Conservation (phyloP, 129 eudicot genomes). For the Silybum marianum region DNA sequence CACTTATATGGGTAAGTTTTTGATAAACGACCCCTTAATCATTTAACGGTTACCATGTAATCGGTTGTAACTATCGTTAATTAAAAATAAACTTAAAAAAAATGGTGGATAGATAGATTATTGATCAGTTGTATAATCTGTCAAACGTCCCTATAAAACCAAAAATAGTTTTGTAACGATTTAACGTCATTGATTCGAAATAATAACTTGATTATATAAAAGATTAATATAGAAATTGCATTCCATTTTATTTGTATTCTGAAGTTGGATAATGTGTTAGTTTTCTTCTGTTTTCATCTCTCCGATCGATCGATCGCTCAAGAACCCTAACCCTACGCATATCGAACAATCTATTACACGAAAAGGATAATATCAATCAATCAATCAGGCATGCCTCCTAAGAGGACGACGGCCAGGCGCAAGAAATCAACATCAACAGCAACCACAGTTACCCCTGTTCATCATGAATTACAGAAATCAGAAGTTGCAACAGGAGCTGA, state of each 20-base stretch:
- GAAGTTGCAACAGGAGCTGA: constrained; percentile 10
- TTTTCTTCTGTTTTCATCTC: background rate
- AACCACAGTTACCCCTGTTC: background rate
- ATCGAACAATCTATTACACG: background rate
- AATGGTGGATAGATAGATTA: no score
- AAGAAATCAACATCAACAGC: constrained; percentile 20
- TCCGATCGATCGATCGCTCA: constrained; percentile 4
- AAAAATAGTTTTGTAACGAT: no score
- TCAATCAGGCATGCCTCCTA: constrained; percentile 28
- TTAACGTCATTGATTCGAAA: no score
- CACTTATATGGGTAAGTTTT: no score
- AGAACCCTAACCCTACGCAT: constrained; percentile 23
- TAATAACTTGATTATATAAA: no score
- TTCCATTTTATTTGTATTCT: background rate
- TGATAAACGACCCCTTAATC: no score
- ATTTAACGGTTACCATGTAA: no score
- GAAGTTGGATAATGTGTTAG: background rate
- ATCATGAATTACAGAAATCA: constrained; percentile 24
- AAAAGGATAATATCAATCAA: background rate
- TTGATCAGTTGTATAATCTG: no score
- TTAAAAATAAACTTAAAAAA: no score
- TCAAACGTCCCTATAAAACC: no score
- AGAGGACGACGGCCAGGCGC: constrained; percentile 15
- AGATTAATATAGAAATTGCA: no score
- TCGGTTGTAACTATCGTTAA: no score